phyloP scores from a whole-genome alignment of 1,139 yeast species.

The Nakaseomyces nivariensis region DNA sequence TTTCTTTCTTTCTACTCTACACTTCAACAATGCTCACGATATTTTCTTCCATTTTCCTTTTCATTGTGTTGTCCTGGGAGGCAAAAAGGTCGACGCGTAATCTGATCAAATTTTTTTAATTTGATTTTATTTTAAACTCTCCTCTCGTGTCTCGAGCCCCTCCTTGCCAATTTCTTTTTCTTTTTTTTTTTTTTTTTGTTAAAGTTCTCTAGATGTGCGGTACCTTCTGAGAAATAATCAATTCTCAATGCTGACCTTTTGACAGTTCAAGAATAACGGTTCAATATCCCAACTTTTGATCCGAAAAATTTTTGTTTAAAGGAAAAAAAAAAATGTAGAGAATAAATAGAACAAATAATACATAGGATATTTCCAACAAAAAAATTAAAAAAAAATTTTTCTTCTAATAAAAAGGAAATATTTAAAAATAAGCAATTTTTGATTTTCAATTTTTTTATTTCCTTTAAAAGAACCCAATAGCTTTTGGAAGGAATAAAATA shows the following conservation, averaged over 20 bases:
- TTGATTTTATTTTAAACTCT: background rate
- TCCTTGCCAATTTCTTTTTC: background rate
- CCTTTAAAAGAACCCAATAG: background rate
- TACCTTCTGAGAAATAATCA: too few relatives aligned
- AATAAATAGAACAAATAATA: background rate
- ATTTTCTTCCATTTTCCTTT: background rate
- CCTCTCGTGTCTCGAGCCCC: background rate
- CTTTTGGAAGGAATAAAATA: background rate
- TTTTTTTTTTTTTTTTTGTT: background rate
- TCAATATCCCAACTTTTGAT: background rate
- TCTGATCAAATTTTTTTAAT: too few relatives aligned
- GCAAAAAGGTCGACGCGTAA: background rate
- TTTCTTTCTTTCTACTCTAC: background rate
- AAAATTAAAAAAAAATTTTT: background rate
- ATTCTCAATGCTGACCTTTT: too few relatives aligned
- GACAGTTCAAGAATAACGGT: too few relatives aligned
- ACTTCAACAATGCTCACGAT: too few relatives aligned
- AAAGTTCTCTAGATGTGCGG: too few relatives aligned
- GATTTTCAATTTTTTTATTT: too few relatives aligned
- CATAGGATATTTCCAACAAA: background rate
- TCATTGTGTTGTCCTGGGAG: background rate
- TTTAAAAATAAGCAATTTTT: too few relatives aligned
- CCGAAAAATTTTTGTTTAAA: background rate
- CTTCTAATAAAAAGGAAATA: background rate
- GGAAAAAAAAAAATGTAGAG: background rate